These are phyloP conservation scores for Panus rudis DNA, from an alignment of 768 basidiomycete genomes.

Conservation along the genomic window DNA sequence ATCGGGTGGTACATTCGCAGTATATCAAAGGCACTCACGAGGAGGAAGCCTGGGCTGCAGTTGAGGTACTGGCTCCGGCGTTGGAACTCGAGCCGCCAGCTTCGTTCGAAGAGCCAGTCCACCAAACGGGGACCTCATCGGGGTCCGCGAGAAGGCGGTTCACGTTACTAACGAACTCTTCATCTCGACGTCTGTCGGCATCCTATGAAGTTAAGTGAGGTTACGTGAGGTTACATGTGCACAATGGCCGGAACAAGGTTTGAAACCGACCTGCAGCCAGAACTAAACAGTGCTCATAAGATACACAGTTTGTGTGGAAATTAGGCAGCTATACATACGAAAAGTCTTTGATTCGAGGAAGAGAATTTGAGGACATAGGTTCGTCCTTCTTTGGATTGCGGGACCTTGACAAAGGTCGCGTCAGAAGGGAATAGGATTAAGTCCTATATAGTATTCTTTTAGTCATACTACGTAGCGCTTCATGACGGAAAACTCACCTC, in stretches of 20 bases:
- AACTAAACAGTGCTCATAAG: constrained; percentile 40
- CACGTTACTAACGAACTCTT: constrained; percentile 66
- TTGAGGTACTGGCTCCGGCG: too few species aligned
- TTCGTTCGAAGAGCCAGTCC: too few species aligned
- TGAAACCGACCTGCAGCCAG: constrained; percentile 69
- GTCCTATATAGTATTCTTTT: constrained; percentile 43
- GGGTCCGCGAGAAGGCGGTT: constrained; percentile 67
- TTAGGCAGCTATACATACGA: constrained; percentile 44
- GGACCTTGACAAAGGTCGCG: constrained; percentile 71
- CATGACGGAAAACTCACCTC: constrained; percentile 39
- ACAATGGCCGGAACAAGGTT: neutral
- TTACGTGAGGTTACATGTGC: neutral
- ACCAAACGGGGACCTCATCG: constrained; percentile 56
- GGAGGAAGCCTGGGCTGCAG: too few species aligned
- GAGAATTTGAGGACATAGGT: constrained; percentile 89
- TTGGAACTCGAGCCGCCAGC: too few species aligned
- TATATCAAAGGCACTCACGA: too few species aligned
- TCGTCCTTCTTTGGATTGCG: constrained; percentile 57
- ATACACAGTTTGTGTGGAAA: too few species aligned
- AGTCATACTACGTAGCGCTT: neutral
- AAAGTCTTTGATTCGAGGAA: constrained; percentile 83
- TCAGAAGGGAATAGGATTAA: constrained; percentile 84
- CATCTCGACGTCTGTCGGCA: constrained; percentile 56
- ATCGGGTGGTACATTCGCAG: too few species aligned
- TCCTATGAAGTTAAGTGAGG: constrained; percentile 37